A percentile compares a stretch with the other conserved stretches of the same genome.
These are phyloP conservation scores for Penicillium odoratum DNA, from an alignment of 495 filamentous ascomycete genomes.

Conservation along the genomic window DNA sequence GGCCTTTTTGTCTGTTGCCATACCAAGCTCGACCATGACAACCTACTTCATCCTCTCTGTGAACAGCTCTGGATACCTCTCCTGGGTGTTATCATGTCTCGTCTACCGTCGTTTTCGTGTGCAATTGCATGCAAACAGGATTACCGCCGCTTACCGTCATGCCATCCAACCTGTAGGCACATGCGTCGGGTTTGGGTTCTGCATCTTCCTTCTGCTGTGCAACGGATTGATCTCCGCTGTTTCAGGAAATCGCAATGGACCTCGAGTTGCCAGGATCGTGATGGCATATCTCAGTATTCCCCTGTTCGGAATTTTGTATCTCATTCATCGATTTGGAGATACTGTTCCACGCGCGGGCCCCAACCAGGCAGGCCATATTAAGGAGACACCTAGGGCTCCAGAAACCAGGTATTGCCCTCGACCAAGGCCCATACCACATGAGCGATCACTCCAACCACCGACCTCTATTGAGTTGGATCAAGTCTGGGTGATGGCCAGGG, in stretches of 20 bases:
- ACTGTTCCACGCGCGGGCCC: slow-evolving; percentile 8
- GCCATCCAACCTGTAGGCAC: slow-evolving; percentile 54
- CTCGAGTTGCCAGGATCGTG: slow-evolving; percentile 45
- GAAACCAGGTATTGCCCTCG: neutral
- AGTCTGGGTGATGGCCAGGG: slow-evolving; percentile 15
- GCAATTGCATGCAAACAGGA: slow-evolving; percentile 39
- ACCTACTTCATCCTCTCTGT: slow-evolving; percentile 60
- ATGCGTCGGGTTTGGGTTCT: slow-evolving; percentile 48
- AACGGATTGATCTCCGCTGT: slow-evolving; percentile 58
- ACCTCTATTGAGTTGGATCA: slow-evolving; percentile 15
- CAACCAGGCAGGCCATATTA: slow-evolving; percentile 2
- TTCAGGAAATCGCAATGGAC: slow-evolving; percentile 39
- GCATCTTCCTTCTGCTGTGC: slow-evolving; percentile 48
- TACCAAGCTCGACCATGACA: slow-evolving; percentile 32
- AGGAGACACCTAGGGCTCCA: neutral
- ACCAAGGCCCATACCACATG: neutral
- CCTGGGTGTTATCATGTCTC: slow-evolving; percentile 57
- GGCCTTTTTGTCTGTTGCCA: slow-evolving; percentile 35
- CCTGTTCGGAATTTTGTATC: slow-evolving; percentile 50
- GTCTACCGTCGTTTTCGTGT: slow-evolving; percentile 58
- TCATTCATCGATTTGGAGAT: slow-evolving; percentile 18
- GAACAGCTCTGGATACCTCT: slow-evolving; percentile 60
- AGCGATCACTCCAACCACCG: slow-evolving; percentile 2
- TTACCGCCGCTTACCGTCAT: slow-evolving; percentile 43
- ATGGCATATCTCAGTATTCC: slow-evolving; percentile 62